Conservation (phyloP, 2,329 filamentous ascomycete species). For the Microcyclosporella mali region DNA sequence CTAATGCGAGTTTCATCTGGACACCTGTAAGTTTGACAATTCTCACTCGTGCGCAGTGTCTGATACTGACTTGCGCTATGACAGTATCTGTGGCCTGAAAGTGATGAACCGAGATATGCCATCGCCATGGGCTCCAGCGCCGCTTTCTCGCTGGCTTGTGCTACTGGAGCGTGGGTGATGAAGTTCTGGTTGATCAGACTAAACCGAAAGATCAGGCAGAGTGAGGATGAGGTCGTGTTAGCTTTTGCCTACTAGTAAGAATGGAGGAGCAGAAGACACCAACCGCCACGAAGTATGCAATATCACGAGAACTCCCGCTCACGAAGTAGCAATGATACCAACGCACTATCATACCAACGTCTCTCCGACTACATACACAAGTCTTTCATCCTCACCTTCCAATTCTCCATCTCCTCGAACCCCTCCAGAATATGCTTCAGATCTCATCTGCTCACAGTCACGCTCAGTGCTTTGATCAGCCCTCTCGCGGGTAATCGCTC, state of each 20-base stretch:
- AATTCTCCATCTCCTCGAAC: too few species aligned
- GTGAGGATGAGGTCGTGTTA: slow-evolving; percentile 24
- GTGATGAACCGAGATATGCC: slow-evolving; percentile 41
- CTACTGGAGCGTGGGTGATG: slow-evolving; percentile 41
- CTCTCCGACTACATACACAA: too few species aligned
- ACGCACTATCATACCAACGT: too few species aligned
- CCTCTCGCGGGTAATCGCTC: not conserved
- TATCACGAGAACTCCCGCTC: too few species aligned
- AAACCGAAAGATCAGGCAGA: slow-evolving; percentile 35
- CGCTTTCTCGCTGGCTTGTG: slow-evolving; percentile 39
- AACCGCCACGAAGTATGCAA: too few species aligned
- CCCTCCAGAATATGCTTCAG: too few species aligned
- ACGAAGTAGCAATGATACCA: too few species aligned
- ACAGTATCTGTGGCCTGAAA: slow-evolving; percentile 44
- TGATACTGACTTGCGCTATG: not conserved
- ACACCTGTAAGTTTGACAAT: slow-evolving; percentile 32
- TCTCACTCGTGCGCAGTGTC: not conserved
- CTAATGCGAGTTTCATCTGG: slow-evolving; percentile 46
- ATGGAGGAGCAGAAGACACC: too few species aligned
- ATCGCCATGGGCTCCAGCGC: slow-evolving; percentile 43
- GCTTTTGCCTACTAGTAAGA: slow-evolving; percentile 24
- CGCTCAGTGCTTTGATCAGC: not conserved
- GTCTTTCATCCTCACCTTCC: too few species aligned
- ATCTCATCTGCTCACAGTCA: too few species aligned
- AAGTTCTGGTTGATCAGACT: slow-evolving; percentile 37